Evolutionary conservation across 768 basidiomycete genomes (phyloP), one percentile per base, ranked within the genome.

Genomic region (Boletus sp.): DNA sequence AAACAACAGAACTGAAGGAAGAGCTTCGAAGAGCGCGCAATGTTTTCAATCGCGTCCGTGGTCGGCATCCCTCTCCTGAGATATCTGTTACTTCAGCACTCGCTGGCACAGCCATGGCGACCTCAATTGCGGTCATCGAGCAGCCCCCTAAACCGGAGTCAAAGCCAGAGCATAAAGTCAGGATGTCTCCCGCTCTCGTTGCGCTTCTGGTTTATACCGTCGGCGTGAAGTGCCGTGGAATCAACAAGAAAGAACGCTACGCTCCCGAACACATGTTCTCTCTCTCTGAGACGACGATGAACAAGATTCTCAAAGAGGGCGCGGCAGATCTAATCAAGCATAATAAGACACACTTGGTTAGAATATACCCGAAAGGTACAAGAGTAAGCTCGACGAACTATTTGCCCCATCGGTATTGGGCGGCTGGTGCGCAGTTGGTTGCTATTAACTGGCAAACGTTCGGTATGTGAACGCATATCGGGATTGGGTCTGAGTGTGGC

Each of bases 361-460:
- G 95, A 59, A 83, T 89, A 8, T 98, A 98, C 67, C 95, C 95
- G 0, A 89, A 87, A 64, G 94, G 92, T 1, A 84, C 78, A 30
- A 75, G 95, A 39, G 77, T 98, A 35, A 86, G 78, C 56, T 94
- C 90, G 61, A 85, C 85, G 24, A 98, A 98, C 67, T 98, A 88
- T 64, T 81, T 89, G 59, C 95, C 95, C 7, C 87, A 94, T 71
- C 80, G 85, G 17, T 94, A 85, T 68, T 99, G 96, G 96, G 84
- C 85, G 1, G 85, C 85, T 2, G 96, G 96, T 0, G 82, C 85
- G 12, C 95, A 98, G 71, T 73, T 98, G 6, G 94, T 94, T 0
- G 94, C 96, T 8, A 80, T 99, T 53, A 99, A 99, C 71, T 98
- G 94, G 94, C 96, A 99, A 73, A 98, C 94, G 0, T 87, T 87